Conservation (phyloP, 306 rosid genomes). For the Hippophae rhamnoides region DNA sequence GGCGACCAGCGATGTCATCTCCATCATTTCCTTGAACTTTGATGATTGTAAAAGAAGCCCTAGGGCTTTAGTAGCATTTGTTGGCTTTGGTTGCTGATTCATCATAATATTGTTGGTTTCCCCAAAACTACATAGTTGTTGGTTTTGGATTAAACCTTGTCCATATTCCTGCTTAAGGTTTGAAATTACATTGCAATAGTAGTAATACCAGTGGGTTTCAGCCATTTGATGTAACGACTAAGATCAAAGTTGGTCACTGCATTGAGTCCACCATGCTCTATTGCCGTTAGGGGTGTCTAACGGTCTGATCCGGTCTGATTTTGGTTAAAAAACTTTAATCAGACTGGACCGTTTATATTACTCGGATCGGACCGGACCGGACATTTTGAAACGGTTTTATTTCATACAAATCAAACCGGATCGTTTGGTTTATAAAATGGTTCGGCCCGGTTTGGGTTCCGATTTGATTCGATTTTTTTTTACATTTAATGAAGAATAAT, state of each 20-base stretch:
- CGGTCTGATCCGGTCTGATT: no score
- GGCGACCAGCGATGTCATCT: conserved; percentile 19
- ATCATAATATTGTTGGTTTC: conserved; percentile 8
- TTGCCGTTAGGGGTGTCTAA: no score
- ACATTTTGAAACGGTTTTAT: no score
- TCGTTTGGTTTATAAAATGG: no score
- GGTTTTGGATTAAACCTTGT: conserved; percentile 20
- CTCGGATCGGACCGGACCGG: no score
- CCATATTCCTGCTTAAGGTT: conserved; percentile 20
- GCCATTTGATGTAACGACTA: conserved; percentile 40
- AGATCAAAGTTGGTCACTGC: conserved; percentile 41
- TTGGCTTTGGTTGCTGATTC: conserved; percentile 18
- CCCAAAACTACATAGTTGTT: conserved; percentile 2
- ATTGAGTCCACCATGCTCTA: conserved; percentile 38
- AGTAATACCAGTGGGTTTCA: conserved; percentile 16
- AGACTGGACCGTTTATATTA: no score
- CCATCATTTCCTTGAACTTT: conserved; percentile 46
- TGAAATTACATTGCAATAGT: not conserved
- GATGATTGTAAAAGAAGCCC: conserved; percentile 36
- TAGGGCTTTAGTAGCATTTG: conserved; percentile 34
- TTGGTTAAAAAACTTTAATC: no score
- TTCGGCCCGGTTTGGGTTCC: no score
- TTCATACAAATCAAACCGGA: no score
- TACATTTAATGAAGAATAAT: no score
- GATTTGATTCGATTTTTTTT: no score